Percentiles rank a stretch among this genome's conserved stretches.
Conservation (phyloP, 768 basidiomycete species). For the Boletus subcaerulescens region DNA sequence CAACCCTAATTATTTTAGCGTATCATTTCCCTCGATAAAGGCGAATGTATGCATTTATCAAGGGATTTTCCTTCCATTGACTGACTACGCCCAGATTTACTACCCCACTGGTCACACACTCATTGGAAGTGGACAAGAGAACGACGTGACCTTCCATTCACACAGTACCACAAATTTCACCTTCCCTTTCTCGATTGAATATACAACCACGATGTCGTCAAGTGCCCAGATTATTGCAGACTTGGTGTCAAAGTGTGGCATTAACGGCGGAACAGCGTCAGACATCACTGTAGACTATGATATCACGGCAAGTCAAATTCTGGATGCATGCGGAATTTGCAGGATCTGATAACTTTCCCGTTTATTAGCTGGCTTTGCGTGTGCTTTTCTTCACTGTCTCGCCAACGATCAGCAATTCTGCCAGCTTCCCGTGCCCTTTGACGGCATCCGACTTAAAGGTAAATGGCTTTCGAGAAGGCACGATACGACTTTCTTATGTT, state of each 20-base stretch:
- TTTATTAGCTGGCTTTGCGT: conserved; percentile 54
- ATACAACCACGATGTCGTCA: conserved; percentile 54
- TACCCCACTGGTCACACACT: conserved; percentile 72
- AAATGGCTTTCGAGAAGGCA: background rate
- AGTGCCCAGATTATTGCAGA: conserved; percentile 54
- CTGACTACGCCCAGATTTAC: conserved; percentile 45
- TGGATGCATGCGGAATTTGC: background rate
- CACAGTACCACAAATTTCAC: conserved; percentile 61
- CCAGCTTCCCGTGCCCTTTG: conserved; percentile 67
- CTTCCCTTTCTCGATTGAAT: conserved; percentile 71
- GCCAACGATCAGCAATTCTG: conserved; percentile 59
- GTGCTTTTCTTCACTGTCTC: conserved; percentile 65
- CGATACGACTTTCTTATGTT: conserved; percentile 10
- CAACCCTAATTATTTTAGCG: conserved; percentile 81
- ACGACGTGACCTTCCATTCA: conserved; percentile 46
- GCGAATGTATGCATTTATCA: conserved; percentile 45
- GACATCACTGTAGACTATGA: conserved; percentile 63
- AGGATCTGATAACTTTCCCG: conserved; percentile 8
- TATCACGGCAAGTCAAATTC: conserved; percentile 46
- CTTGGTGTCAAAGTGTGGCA: conserved; percentile 60
- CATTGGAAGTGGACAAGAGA: conserved; percentile 60
- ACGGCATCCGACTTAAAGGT: conserved; percentile 29
- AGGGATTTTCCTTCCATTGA: background rate
- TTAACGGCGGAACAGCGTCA: conserved; percentile 39
- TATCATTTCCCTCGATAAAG: conserved; percentile 60